These are phyloP conservation scores for Erysimum cheiri DNA, from an alignment of 441 rosid genomes.

Conservation along the genomic window DNA sequence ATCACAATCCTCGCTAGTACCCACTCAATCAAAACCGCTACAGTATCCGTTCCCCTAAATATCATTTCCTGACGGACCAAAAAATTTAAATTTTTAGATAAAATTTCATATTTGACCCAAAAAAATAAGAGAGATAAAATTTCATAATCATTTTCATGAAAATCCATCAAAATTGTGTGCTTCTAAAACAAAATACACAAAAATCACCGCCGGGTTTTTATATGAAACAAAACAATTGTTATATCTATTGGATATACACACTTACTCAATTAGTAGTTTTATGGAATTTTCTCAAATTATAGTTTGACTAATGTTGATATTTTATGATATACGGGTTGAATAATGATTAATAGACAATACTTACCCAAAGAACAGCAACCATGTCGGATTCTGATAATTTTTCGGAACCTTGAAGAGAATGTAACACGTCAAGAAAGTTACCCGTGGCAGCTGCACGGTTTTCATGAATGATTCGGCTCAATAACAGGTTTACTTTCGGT, in stretches of 20 bases:
- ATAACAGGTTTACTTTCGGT: slow-evolving; percentile 69
- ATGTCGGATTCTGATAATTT: slow-evolving; percentile 69
- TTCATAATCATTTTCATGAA: neutral
- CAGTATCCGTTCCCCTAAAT: slow-evolving; percentile 74
- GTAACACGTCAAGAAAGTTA: slow-evolving; percentile 77
- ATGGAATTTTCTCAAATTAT: neutral
- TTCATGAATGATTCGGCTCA: slow-evolving; percentile 59
- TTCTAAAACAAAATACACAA: neutral
- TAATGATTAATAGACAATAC: slow-evolving; percentile 8
- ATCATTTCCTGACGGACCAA: slow-evolving; percentile 60
- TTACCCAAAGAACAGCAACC: slow-evolving; percentile 92
- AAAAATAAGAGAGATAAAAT: neutral
- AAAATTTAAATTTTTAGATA: neutral
- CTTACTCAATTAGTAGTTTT: neutral
- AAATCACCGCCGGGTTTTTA: too few relatives aligned
- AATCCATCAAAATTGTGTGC: neutral
- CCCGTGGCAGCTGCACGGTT: slow-evolving; percentile 49
- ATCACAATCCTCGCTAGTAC: slow-evolving; percentile 66
- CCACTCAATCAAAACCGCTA: slow-evolving; percentile 73
- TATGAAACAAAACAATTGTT: neutral
- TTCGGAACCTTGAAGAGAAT: slow-evolving; percentile 62
- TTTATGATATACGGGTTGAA: neutral
- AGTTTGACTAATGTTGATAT: neutral
- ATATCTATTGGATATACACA: neutral
- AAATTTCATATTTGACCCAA: too few relatives aligned